Base-by-base conservation (phyloP, 257 asterid genomes). In the Nicotiana obtusifolia region DNA sequence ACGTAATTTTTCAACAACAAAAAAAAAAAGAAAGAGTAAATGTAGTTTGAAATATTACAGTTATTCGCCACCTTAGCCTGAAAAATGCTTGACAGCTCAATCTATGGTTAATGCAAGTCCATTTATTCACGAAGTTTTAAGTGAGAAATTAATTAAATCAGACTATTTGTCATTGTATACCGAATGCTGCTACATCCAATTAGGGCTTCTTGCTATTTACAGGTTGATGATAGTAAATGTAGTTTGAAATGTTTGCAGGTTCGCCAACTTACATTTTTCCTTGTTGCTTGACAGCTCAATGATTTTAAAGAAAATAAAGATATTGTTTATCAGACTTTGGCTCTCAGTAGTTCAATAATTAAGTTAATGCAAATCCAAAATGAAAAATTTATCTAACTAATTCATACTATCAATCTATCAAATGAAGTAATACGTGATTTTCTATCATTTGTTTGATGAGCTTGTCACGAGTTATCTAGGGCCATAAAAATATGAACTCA, bases 251-350 rank as follows among this genome's bases (percentile, higher is more conserved):
- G 35, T 56, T 64, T 62, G 35, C 77, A 76, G 64, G 68, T 64
- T 76, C 14, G 22, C 35, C 61, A 33, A 64, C 33, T 19, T n/a
- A 24, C 4, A 10, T 76, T 26, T 28, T 44, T 11, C 10, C 31
- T 64, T 19, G 64, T 64, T 77, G 85, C 85, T 76, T 22, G 77
- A 44, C 85, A 82, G 68, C 85, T 82, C 80, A 68, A 31, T 41
- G 47, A 41, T 41, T 41, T 31, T 4, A 33, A 5, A 7, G 10
- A 37, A 37, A 37, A 37, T 37, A 37, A 37, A 37, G 47, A 37
- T 11, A 49, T 3, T 13, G 17, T 10, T 52, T 1, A 52, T 14
- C 6, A 13, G 56, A 13, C 56, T 52, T 52, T 52, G 5, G 17
- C 17, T 52, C 56, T 52, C 56, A 11, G 5, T 13, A 52, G 3